phyloP scores from a whole-genome alignment of 1,139 yeast species.

The Candida frijolesensis region DNA sequence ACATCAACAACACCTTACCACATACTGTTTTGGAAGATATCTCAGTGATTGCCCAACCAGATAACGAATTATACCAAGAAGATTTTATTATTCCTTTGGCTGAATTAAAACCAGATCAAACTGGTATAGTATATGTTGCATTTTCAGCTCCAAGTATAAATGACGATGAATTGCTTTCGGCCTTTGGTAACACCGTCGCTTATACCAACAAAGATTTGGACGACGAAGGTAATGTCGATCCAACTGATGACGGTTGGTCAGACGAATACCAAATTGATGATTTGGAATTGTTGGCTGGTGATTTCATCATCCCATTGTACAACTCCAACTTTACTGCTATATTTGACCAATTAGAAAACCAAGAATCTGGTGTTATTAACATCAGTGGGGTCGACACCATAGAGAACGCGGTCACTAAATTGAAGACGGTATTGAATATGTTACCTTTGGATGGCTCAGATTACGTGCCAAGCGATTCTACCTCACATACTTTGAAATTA shows the following conservation, averaged over 20 bases:
- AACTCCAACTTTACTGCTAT: slow-evolving; percentile 74
- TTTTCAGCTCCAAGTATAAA: slow-evolving; percentile 56
- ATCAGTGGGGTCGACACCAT: slow-evolving; percentile 37
- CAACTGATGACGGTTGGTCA: slow-evolving; percentile 82
- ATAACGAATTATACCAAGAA: slow-evolving; percentile 60
- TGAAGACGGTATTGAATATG: slow-evolving; percentile 67
- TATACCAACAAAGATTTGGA: slow-evolving; percentile 85
- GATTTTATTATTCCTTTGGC: slow-evolving; percentile 77
- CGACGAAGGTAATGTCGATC: slow-evolving; percentile 65
- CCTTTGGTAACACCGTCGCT: slow-evolving; percentile 68
- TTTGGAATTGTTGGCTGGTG: slow-evolving; percentile 76
- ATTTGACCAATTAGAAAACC: slow-evolving; percentile 67
- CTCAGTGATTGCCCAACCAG: slow-evolving; percentile 71
- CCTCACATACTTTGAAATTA: slow-evolving; percentile 74
- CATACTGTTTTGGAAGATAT: slow-evolving; percentile 80
- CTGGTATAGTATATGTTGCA: slow-evolving; percentile 80
- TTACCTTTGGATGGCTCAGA: slow-evolving; percentile 83
- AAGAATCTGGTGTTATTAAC: slow-evolving; percentile 34
- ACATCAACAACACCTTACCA: slow-evolving; percentile 81
- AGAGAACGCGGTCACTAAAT: slow-evolving; percentile 44
- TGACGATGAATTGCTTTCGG: slow-evolving; percentile 49
- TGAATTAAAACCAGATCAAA: slow-evolving; percentile 67
- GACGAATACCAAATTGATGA: slow-evolving; percentile 94
- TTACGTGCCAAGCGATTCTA: slow-evolving; percentile 58
- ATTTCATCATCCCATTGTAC: slow-evolving; percentile 76